phyloP scores from a whole-genome alignment of 352 stramenopile species.

The Phytophthora citricola region DNA sequence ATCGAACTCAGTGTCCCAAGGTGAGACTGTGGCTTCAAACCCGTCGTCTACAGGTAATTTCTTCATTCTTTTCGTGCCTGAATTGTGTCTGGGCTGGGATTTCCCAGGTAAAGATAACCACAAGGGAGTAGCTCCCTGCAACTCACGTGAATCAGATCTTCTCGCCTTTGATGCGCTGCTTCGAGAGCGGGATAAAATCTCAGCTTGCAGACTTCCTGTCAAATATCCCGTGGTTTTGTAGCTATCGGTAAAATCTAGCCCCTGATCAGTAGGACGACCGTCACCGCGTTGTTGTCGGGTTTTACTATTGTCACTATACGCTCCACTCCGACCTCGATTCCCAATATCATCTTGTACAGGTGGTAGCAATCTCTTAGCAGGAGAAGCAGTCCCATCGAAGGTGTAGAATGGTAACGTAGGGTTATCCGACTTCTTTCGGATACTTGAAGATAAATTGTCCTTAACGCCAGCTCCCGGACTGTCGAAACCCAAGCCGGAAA shows the following conservation, averaged over 20 bases:
- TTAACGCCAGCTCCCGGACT: background rate
- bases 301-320: constrained; percentile 5
- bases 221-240: constrained; percentile 33
- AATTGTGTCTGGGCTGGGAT: background rate
- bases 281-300: constrained; percentile 6
- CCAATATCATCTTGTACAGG: constrained; percentile 16
- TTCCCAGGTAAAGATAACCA: constrained; percentile 12
- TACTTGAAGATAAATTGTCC: background rate
- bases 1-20: constrained; percentile 36
- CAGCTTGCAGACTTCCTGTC: constrained; percentile 19
- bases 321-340: constrained; percentile 3
- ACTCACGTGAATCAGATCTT: background rate
- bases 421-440: constrained; percentile 5
- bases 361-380: constrained; percentile 29
- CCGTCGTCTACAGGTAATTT: constrained; percentile 26
- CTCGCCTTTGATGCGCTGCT: background rate
- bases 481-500: constrained; percentile 27
- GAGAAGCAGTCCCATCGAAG: constrained; percentile 29
- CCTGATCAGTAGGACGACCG: background rate
- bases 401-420: constrained; percentile 28
- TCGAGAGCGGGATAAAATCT: constrained; percentile 13
- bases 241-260: constrained; percentile 25
- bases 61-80: constrained; percentile 3
- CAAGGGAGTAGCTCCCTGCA: background rate
- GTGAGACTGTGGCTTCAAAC: constrained; percentile 29